These are phyloP conservation scores for Skeletonema menzelii DNA, from an alignment of 108 stramenopile species.

Conservation along the genomic window DNA sequence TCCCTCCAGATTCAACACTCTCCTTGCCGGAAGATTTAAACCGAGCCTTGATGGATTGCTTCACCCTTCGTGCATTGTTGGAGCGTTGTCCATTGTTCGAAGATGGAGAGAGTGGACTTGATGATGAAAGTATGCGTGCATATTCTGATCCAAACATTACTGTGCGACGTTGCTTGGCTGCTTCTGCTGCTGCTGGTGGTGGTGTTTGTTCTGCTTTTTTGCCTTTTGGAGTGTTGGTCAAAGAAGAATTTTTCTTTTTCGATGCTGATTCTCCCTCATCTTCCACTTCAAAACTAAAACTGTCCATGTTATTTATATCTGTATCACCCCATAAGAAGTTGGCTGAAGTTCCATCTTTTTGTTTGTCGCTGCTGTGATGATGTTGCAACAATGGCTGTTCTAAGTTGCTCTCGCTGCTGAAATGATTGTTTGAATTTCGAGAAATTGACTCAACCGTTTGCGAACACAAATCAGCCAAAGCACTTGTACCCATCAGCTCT, in stretches of 20 bases:
- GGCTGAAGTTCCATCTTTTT: not conserved
- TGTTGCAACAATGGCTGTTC: not conserved
- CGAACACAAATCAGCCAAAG: conserved; percentile 41
- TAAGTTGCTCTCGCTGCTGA: not conserved
- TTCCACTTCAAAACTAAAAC: conserved; percentile 6
- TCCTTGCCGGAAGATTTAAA: conserved; percentile 27
- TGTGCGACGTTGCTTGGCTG: conserved; percentile 33
- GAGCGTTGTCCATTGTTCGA: conserved; percentile 4
- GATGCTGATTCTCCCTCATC: conserved; percentile 2
- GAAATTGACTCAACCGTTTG: conserved; percentile 31
- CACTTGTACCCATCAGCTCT: conserved; percentile 30
- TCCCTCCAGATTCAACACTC: conserved; percentile 14
- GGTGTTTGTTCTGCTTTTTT: not conserved
- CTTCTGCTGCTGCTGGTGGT: not conserved
- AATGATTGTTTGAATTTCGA: not conserved
- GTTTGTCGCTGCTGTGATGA: not conserved
- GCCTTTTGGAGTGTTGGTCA: not conserved
- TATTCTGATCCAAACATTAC: conserved; percentile 90
- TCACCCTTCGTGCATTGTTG: conserved; percentile 5
- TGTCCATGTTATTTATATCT: conserved; percentile 4
- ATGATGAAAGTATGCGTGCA: conserved; percentile 71
- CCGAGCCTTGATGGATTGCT: conserved; percentile 30
- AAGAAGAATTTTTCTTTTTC: not conserved
- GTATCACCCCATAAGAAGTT: conserved; percentile 2
- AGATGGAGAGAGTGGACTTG: conserved; percentile 28